Percentiles rank a stretch among this genome's conserved stretches.
These are phyloP conservation scores for Calocybe gambosa DNA, from an alignment of 1,284 basidiomycete species.

Conservation along the genomic window DNA sequence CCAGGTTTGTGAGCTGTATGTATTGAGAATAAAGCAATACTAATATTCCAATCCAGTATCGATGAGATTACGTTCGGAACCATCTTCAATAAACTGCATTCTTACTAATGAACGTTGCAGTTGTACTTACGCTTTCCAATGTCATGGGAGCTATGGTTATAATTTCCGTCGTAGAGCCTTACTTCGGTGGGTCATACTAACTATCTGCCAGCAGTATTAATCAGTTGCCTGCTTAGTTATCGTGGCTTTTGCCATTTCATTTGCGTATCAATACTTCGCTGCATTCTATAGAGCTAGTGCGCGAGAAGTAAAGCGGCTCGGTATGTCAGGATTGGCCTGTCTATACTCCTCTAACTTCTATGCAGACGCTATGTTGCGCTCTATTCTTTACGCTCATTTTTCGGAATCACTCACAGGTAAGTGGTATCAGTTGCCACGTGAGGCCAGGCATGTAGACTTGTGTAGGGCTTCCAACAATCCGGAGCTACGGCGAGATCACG, in stretches of 20 bases:
- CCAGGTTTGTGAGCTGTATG: conserved; percentile 31
- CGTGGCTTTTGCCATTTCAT: conserved; percentile 38
- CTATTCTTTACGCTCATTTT: conserved; percentile 73
- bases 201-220: background rate
- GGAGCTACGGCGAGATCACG: conserved; percentile 58
- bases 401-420: conserved; percentile 66
- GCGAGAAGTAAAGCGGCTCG: conserved; percentile 64
- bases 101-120: conserved; percentile 23
- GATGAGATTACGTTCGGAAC: conserved; percentile 52
- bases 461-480: conserved; percentile 61
- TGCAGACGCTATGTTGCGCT: conserved; percentile 58
- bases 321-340: conserved; percentile 21
- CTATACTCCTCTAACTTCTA: conserved; percentile 3
- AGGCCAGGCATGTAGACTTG: background rate
- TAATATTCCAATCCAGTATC: conserved; percentile 37
- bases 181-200: conserved; percentile 48
- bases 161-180: conserved; percentile 65
- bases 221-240: conserved; percentile 33
- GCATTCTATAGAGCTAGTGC: conserved; percentile 62
- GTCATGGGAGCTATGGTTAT: conserved; percentile 58
- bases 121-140: conserved; percentile 42
- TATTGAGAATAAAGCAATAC: background rate
- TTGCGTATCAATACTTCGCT: conserved; percentile 54
- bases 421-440: background rate
- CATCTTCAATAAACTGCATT: background rate